A percentile compares a stretch with the other conserved stretches of the same genome.
Evolutionary conservation across 805 yeast species (phyloP).

Genomic region (Dipodascus albidus): DNA sequence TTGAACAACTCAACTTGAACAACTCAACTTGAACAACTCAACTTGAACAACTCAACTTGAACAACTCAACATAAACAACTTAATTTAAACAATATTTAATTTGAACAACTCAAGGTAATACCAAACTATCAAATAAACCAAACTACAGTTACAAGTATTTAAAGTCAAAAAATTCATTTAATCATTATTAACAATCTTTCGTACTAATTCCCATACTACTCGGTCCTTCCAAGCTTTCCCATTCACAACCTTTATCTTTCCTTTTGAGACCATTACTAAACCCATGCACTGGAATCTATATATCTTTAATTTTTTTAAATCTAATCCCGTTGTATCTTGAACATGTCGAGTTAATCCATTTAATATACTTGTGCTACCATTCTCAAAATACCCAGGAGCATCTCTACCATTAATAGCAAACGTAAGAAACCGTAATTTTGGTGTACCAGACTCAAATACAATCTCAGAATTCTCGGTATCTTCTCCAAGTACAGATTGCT

Average conservation of each 20-base stretch:
- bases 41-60: too few species aligned
- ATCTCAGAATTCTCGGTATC: neutral
- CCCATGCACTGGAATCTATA: conserved; percentile 13
- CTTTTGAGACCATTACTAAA: conserved; percentile 12
- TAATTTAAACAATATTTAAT: too few species aligned
- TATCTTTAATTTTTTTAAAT: conserved; percentile 8
- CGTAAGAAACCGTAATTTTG: neutral
- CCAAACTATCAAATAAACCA: too few species aligned
- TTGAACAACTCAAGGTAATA: too few species aligned
- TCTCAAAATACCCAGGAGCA: neutral
- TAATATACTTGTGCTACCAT: neutral
- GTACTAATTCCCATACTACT: neutral
- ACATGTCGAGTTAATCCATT: neutral
- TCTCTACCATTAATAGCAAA: neutral
- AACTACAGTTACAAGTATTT: too few species aligned
- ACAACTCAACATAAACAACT: too few species aligned
- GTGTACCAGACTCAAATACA: neutral
- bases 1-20: conserved; percentile 5
- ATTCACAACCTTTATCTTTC: conserved; percentile 10
- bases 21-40: too few species aligned
- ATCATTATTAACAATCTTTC: neutral
- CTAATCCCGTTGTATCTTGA: conserved; percentile 7
- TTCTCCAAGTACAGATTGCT: neutral
- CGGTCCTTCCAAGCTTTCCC: neutral
- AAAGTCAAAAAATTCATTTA: too few species aligned